phyloP scores from a whole-genome alignment of 2,329 filamentous ascomycete species.

The Penicillium expansum region DNA sequence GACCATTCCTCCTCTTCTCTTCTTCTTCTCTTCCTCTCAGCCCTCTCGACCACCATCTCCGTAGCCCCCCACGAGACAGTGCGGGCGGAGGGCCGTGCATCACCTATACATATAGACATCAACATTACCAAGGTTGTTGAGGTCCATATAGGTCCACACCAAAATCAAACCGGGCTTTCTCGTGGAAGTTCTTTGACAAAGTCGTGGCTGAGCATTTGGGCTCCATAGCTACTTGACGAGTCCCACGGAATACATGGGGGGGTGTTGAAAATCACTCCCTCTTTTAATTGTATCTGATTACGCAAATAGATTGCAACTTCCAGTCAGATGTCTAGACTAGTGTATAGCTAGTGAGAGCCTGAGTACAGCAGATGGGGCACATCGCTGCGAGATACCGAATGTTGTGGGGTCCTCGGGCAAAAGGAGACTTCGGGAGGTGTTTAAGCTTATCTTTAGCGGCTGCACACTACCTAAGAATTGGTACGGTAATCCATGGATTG shows the following conservation, averaged over 20 bases:
- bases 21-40: background rate
- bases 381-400: background rate
- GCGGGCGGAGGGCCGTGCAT: background rate
- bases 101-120: background rate
- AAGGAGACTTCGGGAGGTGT: background rate
- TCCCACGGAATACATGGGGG: background rate
- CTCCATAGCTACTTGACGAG: background rate
- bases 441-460: slow-evolving; percentile 1
- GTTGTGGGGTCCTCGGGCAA: background rate
- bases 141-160: background rate
- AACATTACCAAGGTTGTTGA: background rate
- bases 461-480: too few species aligned
- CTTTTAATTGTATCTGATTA: background rate
- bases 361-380: background rate
- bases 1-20: background rate
- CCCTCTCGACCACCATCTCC: background rate
- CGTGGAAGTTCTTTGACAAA: background rate
- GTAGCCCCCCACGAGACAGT: background rate
- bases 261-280: background rate
- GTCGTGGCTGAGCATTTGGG: background rate
- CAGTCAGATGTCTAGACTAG: background rate
- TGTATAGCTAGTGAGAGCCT: background rate
- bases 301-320: background rate
- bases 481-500: too few species aligned
- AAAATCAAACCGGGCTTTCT: background rate